Conservation (phyloP, 1,284 basidiomycete genomes). For the Puccinia polysora region DNA sequence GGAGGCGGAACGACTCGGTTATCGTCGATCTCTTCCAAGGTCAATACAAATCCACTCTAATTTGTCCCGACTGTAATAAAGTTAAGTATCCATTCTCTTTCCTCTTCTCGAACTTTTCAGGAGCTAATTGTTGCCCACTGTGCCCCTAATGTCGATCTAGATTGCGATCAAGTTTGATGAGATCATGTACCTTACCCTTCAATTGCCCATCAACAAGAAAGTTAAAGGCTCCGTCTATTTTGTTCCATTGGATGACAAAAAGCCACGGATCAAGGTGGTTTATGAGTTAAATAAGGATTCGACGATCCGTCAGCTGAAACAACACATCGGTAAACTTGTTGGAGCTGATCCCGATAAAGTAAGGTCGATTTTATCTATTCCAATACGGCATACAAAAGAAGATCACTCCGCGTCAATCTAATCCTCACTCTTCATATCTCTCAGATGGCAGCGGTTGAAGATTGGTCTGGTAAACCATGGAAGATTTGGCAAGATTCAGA, state of each 20-base stretch:
- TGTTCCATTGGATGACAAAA: slow-evolving; percentile 68
- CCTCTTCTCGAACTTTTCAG: not conserved
- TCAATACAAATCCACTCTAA: slow-evolving; percentile 87
- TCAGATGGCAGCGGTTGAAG: slow-evolving; percentile 70
- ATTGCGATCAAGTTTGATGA: slow-evolving; percentile 98
- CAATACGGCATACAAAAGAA: not conserved
- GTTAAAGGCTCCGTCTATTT: slow-evolving; percentile 71
- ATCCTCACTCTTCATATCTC: slow-evolving; percentile 29
- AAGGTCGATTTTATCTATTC: slow-evolving; percentile 29
- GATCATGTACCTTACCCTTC: slow-evolving; percentile 98
- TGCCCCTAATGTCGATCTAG: too few relatives aligned
- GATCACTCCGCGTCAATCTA: slow-evolving; percentile 32
- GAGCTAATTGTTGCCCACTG: not conserved
- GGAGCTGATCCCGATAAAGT: slow-evolving; percentile 66
- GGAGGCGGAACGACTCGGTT: slow-evolving; percentile 91
- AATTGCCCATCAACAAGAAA: slow-evolving; percentile 83
- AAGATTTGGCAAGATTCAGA: slow-evolving; percentile 70
- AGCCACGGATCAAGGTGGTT: slow-evolving; percentile 64
- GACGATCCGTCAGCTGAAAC: slow-evolving; percentile 72
- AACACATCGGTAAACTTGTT: slow-evolving; percentile 54
- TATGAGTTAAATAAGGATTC: slow-evolving; percentile 67
- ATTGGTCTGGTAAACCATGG: slow-evolving; percentile 69
- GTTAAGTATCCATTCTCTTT: slow-evolving; percentile 56
- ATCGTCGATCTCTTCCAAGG: slow-evolving; percentile 99
- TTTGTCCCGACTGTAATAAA: slow-evolving; percentile 92